Evolutionary conservation across 345 rosid genomes (phyloP), one percentile per base, ranked within the genome.

Genomic region (Eucalyptus cloeziana): DNA sequence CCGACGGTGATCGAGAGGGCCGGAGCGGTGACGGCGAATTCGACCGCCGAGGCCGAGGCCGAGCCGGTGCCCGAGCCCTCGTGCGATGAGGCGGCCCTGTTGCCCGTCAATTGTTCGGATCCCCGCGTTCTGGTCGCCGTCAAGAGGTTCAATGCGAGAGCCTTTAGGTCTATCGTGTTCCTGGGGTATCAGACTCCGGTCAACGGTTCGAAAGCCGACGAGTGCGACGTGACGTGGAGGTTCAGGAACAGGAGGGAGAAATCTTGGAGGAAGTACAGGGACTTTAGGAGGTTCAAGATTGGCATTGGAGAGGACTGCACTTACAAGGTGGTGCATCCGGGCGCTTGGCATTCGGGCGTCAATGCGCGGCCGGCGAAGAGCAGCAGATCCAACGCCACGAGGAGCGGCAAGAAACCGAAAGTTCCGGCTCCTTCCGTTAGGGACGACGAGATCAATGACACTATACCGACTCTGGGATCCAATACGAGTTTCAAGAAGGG

Each of bases 211-310:
- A 95, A 89, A 13, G 87, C 93, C 5, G 94, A 96, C 90, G 98
- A 95, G 88, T 97, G 98, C 87, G 99, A 97, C 90, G 98, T 96
- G 83, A 52, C 24, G 58, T 52, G 58, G 58, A 52, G 58, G 58
- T 52, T 52, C 58, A 52, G 58, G 25, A 52, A 52, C 91, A 97
- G 94, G 91, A 97, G 94, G 89, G 99, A 97, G 92, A 97, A 94
- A 87, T 97, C 98, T 2, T 97, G 99, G 99, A 96, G 99, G 94
- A 95, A 90, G 90, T 97, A 97, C 22, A 94, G 98, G 91, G 98
- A 97, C 92, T 97, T 96, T 86, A 92, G 99, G 91, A 95, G 99
- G 95, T 96, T 96, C 87, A 94, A 87, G 93, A 93, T 97, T 87
- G 96, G 92, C 45, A 89, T 90, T 69, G 92, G 93, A 69, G 99